Percentiles rank a stretch among this genome's conserved stretches.
Evolutionary conservation across 441 rosid species (phyloP).

Genomic region (Corymbia calophylla): DNA sequence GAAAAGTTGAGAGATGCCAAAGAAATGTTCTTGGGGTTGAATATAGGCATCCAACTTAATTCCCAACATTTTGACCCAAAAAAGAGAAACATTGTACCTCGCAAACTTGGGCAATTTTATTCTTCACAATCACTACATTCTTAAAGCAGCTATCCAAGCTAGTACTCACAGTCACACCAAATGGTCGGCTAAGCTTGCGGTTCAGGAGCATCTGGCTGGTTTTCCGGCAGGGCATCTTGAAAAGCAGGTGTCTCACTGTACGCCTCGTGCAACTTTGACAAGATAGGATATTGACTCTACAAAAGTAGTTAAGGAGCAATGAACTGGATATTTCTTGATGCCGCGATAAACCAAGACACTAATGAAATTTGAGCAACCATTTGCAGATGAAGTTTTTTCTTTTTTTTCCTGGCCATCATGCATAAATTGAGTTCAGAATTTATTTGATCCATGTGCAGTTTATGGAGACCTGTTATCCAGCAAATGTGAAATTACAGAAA

Average conservation of each 20-base stretch:
- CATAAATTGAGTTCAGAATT: not conserved
- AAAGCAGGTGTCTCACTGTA: constrained; percentile 47
- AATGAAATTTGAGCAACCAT: not conserved
- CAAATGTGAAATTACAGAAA: not conserved
- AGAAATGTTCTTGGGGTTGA: not conserved
- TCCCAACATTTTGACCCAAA: not conserved
- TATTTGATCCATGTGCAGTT: not conserved
- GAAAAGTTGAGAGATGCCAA: not conserved
- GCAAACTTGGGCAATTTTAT: not conserved
- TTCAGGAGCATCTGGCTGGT: constrained; percentile 63
- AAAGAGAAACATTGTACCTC: not conserved
- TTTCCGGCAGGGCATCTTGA: constrained; percentile 53
- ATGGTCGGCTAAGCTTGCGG: not conserved
- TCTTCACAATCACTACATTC: not conserved
- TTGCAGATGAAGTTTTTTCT: not conserved
- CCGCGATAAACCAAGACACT: not conserved
- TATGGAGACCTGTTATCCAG: not conserved
- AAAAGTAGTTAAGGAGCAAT: not conserved
- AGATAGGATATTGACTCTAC: constrained; percentile 58
- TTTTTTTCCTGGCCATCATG: not conserved
- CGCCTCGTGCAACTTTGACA: constrained; percentile 49
- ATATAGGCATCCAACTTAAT: not conserved
- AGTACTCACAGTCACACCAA: not conserved
- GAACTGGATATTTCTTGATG: not conserved
- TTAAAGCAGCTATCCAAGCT: not conserved